Percentiles rank a stretch among this genome's conserved stretches.
phyloP scores from a whole-genome alignment of 805 yeast genomes.

The Pichia exigua region DNA sequence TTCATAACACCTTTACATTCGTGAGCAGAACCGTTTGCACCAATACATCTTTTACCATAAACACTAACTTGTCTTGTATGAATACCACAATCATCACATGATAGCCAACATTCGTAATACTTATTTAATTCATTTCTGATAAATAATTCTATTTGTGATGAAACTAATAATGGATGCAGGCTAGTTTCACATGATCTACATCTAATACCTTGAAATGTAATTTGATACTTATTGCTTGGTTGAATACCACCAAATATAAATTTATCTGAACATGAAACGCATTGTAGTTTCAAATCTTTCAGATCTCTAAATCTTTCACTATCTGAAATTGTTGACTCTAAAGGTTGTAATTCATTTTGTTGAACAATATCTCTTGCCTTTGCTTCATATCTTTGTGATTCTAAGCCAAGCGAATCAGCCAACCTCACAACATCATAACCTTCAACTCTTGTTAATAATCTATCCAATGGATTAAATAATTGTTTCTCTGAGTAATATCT shows the following conservation, averaged over 20 bases:
- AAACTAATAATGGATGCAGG: constrained; percentile 47
- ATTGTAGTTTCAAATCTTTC: constrained; percentile 45
- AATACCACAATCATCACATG: constrained; percentile 83
- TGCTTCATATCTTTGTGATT: constrained; percentile 51
- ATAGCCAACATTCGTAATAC: constrained; percentile 82
- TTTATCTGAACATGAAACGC: constrained; percentile 48
- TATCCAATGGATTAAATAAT: constrained; percentile 81
- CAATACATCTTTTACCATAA: constrained; percentile 80
- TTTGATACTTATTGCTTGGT: constrained; percentile 49
- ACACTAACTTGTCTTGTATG: constrained; percentile 81
- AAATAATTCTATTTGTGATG: constrained; percentile 66
- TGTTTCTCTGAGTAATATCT: constrained; percentile 80
- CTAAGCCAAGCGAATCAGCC: constrained; percentile 73
- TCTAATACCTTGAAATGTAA: constrained; percentile 61
- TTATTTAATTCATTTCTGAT: constrained; percentile 61
- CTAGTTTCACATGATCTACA: constrained; percentile 55
- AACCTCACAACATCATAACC: constrained; percentile 78
- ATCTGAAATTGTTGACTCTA: constrained; percentile 77
- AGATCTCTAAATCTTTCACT: constrained; percentile 71
- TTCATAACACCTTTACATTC: constrained; percentile 78
- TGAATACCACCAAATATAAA: constrained; percentile 73
- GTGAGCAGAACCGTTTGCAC: constrained; percentile 49
- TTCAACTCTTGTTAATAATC: constrained; percentile 76
- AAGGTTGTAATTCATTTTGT: constrained; percentile 47
- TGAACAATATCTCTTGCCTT: constrained; percentile 34